These are phyloP conservation scores for Solidago caesia DNA, from an alignment of 129 eudicot species.

Conservation along the genomic window DNA sequence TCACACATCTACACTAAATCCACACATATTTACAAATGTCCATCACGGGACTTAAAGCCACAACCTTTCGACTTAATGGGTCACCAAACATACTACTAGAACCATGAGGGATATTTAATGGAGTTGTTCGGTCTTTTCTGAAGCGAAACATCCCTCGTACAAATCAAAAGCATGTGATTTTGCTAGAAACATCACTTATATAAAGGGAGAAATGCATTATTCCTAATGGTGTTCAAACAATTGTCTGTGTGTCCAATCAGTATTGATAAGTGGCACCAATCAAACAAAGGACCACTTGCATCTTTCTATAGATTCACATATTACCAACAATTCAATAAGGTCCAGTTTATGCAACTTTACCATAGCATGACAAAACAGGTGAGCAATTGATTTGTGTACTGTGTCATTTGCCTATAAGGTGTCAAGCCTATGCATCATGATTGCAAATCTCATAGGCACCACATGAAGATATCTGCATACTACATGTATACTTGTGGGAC, in stretches of 20 bases:
- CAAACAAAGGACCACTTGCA: constrained; percentile 1
- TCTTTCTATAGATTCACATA: background rate
- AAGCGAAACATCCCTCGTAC: background rate
- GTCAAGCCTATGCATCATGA: background rate
- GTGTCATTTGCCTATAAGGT: constrained; percentile 1
- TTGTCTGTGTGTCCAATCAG: background rate
- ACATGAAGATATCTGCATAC: background rate
- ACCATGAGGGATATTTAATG: too few species aligned
- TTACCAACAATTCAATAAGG: constrained; percentile 5
- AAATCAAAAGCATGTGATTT: background rate
- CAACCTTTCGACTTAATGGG: too few species aligned
- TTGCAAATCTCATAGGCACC: background rate
- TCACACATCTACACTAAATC: too few species aligned
- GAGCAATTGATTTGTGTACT: constrained; percentile 2
- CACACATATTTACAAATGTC: too few species aligned
- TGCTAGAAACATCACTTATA: background rate
- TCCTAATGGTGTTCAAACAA: background rate
- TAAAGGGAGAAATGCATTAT: background rate
- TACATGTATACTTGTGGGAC: constrained; percentile 5
- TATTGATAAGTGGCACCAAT: background rate
- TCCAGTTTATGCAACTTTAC: background rate
- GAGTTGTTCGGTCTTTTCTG: too few species aligned
- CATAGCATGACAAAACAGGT: constrained; percentile 16
- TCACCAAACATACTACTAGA: too few species aligned
- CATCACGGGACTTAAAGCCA: too few species aligned